Conservation (phyloP, 495 filamentous ascomycete species). For the Durotheca rogersii region DNA sequence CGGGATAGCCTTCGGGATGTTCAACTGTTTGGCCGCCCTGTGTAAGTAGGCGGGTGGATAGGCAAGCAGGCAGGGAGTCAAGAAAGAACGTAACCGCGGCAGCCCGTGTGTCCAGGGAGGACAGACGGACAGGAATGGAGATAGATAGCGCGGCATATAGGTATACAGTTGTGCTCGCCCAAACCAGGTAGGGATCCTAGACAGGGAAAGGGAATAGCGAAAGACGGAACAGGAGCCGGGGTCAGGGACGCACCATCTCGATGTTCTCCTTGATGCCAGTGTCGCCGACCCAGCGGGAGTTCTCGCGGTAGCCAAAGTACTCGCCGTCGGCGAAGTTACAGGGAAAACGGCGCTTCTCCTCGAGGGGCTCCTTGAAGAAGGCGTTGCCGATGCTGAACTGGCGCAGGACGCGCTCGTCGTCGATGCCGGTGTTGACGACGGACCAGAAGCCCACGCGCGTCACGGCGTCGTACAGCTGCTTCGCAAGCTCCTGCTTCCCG, state of each 20-base stretch:
- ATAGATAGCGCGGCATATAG: no score
- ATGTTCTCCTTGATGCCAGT: constrained; percentile 49
- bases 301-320: constrained; percentile 50
- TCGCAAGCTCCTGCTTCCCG: constrained; percentile 53
- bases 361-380: constrained; percentile 40
- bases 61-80: not conserved
- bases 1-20: not conserved
- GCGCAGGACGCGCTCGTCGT: constrained; percentile 41
- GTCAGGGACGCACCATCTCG: constrained; percentile 41
- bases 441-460: constrained; percentile 49
- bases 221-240: no score
- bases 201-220: no score
- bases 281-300: constrained; percentile 46
- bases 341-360: constrained; percentile 35
- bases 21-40: not conserved
- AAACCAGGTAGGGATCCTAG: no score
- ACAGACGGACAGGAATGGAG: no score
- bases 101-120: no score
- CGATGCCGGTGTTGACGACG: constrained; percentile 35
- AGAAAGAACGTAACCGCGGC: no score
- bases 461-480: constrained; percentile 56
- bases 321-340: constrained; percentile 49
- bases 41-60: not conserved
- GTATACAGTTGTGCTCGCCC: no score
- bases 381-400: constrained; percentile 45